Evolutionary conservation across 768 basidiomycete genomes (phyloP).

Genomic region (Serendipita sp.): DNA sequence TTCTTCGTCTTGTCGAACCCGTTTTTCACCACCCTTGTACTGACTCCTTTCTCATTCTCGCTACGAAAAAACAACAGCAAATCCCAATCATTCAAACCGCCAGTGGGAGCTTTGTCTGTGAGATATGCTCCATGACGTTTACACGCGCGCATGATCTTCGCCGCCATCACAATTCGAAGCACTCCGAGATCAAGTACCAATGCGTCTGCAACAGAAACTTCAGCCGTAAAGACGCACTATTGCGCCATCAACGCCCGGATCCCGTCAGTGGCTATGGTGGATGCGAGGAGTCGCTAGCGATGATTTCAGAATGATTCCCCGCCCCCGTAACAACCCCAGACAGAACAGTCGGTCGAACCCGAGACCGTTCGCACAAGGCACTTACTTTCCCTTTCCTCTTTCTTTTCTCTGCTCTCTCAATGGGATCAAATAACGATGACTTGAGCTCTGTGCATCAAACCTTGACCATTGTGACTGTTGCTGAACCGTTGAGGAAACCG

Average conservation of each 20-base stretch:
- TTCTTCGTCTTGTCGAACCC: neutral
- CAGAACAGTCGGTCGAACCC: neutral
- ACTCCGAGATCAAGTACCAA: conserved; percentile 2
- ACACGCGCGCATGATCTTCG: conserved; percentile 76
- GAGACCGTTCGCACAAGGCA: neutral
- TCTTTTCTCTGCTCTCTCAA: too few species aligned
- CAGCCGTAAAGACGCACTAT: neutral
- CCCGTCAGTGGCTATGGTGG: neutral
- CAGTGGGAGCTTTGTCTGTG: conserved; percentile 45
- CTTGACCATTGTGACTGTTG: neutral
- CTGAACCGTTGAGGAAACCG: neutral
- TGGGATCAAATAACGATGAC: too few species aligned
- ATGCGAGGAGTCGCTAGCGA: neutral
- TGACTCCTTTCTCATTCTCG: neutral
- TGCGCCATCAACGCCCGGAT: conserved; percentile 2
- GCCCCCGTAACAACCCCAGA: too few species aligned
- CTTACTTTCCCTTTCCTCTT: too few species aligned
- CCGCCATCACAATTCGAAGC: conserved; percentile 32
- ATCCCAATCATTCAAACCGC: conserved; percentile 20
- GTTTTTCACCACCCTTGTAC: neutral
- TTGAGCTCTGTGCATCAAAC: too few species aligned
- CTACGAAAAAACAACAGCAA: neutral
- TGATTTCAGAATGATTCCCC: neutral
- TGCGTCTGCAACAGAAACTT: neutral
- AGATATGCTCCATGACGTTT: conserved; percentile 65